Evolutionary conservation across 257 asterid genomes (phyloP), one percentile per base, ranked within the genome.

Genomic region (Catharanthus roseus): DNA sequence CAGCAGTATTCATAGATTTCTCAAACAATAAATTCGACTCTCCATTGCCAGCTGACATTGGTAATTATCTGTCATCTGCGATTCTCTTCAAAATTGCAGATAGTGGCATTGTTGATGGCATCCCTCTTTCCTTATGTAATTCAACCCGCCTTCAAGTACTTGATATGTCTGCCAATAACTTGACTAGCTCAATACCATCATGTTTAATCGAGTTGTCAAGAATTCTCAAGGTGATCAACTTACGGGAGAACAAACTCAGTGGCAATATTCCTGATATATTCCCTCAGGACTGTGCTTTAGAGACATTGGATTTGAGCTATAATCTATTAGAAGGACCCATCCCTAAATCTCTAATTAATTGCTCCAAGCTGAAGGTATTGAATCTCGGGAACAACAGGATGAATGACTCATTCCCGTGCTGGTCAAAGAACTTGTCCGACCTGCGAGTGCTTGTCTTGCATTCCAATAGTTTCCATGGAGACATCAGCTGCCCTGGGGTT

Each of bases 51-150:
- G 66, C 66, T 58, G 78, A 78, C 19, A 72, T 78, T 16, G 81
- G 83, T 45, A 66, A 68, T 41, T 10, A 60, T 53, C 65, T 78
- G 19, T 1, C 39, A 7, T 74, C 51, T 38, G 76, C 62, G 24
- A 0, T 50, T 23, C 73, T 70, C 66, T 80, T 91, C 81, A 86
- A 89, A 0, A 24, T 82, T 50, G 85, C 89, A 12, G 78, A 82
- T 72, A 89, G 78, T 54, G 80, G 51, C 15, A 73, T 91, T 57
- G 15, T 8, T 0, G 86, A 96, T 1, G n/a, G 31, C 0, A 83
- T 91, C 33, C 90, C 97, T 24, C 55, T 51, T 55, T 91, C 95
- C 3, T 21, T 89, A 2, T 89, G 97, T 80, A 82, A 81, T 0
- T 78, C 84, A 10, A 80, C 58, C 54, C n/a, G 34, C 0, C 79